A percentile compares a stretch with the other conserved stretches of the same genome.
phyloP scores from a whole-genome alignment of 805 yeast species.

The Suhomyces kilbournensis region DNA sequence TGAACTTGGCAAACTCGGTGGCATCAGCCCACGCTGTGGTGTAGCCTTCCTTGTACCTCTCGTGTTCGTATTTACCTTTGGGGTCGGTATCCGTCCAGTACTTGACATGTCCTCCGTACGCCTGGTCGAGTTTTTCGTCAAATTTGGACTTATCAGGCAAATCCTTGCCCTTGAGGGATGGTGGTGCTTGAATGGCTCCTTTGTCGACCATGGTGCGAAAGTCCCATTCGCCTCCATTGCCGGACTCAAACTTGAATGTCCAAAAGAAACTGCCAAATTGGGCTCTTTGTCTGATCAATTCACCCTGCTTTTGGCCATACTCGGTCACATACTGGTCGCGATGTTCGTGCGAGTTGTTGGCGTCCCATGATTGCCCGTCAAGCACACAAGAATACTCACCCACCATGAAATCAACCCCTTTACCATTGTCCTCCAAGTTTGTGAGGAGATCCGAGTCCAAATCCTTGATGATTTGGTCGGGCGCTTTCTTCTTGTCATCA shows the following conservation, averaged over 20 bases:
- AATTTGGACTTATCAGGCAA: slow-evolving; percentile 42
- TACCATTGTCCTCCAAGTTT: slow-evolving; percentile 41
- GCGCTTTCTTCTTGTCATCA: slow-evolving; percentile 61
- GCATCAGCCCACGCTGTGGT: slow-evolving; percentile 73
- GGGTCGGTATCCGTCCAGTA: slow-evolving; percentile 68
- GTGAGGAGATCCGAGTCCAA: slow-evolving; percentile 50
- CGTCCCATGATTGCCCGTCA: slow-evolving; percentile 73
- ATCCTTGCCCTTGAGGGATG: slow-evolving; percentile 17
- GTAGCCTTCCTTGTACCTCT: slow-evolving; percentile 79
- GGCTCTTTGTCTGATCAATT: slow-evolving; percentile 51
- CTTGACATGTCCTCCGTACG: slow-evolving; percentile 46
- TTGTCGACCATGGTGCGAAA: slow-evolving; percentile 69
- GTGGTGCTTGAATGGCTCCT: slow-evolving; percentile 44
- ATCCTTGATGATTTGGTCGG: slow-evolving; percentile 60
- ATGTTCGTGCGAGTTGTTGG: slow-evolving; percentile 34
- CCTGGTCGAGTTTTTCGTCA: slow-evolving; percentile 36
- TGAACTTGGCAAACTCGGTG: slow-evolving; percentile 60
- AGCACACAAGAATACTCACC: slow-evolving; percentile 92
- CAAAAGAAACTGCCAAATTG: slow-evolving; percentile 80
- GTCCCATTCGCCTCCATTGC: slow-evolving; percentile 98
- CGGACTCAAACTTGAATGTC: slow-evolving; percentile 84
- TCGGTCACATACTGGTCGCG: slow-evolving; percentile 56
- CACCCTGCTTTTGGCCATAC: slow-evolving; percentile 59
- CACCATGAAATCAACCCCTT: slow-evolving; percentile 65
- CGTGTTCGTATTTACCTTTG: slow-evolving; percentile 68